These are phyloP conservation scores for Geosmithia putterillii DNA, from an alignment of 2,329 filamentous ascomycete species.

Conservation along the genomic window DNA sequence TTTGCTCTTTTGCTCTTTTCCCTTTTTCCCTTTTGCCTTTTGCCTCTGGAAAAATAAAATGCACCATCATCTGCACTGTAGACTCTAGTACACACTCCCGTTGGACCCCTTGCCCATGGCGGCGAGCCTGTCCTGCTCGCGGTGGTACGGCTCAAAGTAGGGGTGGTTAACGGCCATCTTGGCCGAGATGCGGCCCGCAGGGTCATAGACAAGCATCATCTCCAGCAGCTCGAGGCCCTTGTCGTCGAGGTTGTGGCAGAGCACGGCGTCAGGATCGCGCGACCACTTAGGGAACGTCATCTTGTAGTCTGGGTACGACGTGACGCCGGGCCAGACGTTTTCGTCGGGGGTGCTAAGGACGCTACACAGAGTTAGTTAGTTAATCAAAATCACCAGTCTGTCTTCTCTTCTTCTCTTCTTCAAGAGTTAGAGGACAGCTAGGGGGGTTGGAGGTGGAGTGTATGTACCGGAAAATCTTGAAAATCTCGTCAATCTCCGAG, in stretches of 20 bases:
- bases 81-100: neutral
- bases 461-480: constrained; percentile 55
- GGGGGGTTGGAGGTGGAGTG: neutral
- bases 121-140: constrained; percentile 1
- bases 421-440: neutral
- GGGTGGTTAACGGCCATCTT: constrained; percentile 78
- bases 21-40: too few relatives aligned
- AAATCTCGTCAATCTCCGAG: constrained; percentile 45
- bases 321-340: constrained; percentile 76
- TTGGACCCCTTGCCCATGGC: neutral
- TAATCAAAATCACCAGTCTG: neutral
- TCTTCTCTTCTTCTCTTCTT: neutral
- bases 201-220: constrained; percentile 73
- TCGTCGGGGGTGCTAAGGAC: constrained; percentile 76
- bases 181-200: constrained; percentile 74
- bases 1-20: too few relatives aligned
- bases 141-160: constrained; percentile 50
- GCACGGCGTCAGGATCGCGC: constrained; percentile 50
- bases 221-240: constrained; percentile 56
- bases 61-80: neutral
- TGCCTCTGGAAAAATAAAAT: neutral
- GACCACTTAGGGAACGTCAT: constrained; percentile 84
- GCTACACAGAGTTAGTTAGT: constrained; percentile 22
- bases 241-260: constrained; percentile 65
- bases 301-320: constrained; percentile 92